Evolutionary conservation across 176 grass and related monocot species (phyloP).

Genomic region (Aechmea fasciata): DNA sequence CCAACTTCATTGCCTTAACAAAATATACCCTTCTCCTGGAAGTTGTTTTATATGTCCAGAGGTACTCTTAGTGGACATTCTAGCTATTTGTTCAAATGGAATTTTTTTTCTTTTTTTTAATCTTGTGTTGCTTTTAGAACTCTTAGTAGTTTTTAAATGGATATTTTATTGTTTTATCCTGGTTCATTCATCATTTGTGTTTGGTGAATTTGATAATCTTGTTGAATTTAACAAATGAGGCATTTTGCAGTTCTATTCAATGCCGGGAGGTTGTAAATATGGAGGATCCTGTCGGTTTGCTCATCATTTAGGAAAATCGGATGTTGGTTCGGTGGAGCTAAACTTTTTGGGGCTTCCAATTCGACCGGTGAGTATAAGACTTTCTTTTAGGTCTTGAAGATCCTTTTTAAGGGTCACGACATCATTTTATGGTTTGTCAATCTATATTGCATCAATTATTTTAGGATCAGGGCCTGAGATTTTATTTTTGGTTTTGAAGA

Average conservation of each 20-base stretch:
- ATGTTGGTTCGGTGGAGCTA: constrained; percentile 46
- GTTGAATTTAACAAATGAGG: constrained; percentile 6
- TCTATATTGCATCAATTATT: constrained; percentile 6
- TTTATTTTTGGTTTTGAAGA: neutral
- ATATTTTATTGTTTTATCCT: neutral
- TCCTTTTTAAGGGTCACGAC: neutral
- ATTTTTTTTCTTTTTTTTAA: no score
- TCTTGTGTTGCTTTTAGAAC: no score
- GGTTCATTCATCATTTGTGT: neutral
- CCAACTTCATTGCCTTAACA: no score
- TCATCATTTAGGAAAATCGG: constrained; percentile 46
- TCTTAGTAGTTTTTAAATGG: neutral
- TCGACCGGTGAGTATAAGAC: constrained; percentile 58
- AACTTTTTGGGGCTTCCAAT: constrained; percentile 97
- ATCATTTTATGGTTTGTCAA: neutral
- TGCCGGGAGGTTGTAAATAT: constrained; percentile 79
- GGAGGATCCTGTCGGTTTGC: constrained; percentile 73
- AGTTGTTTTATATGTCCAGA: no score
- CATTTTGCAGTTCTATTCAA: constrained; percentile 61
- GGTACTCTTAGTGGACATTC: no score
- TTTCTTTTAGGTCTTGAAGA: constrained; percentile 1
- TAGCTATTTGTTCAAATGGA: no score
- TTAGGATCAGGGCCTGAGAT: constrained; percentile 5
- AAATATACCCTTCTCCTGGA: no score
- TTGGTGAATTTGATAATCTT: neutral